Percentiles rank a stretch among this genome's conserved stretches.
Conservation (phyloP, 345 rosid genomes). For the Boechera stricta region DNA sequence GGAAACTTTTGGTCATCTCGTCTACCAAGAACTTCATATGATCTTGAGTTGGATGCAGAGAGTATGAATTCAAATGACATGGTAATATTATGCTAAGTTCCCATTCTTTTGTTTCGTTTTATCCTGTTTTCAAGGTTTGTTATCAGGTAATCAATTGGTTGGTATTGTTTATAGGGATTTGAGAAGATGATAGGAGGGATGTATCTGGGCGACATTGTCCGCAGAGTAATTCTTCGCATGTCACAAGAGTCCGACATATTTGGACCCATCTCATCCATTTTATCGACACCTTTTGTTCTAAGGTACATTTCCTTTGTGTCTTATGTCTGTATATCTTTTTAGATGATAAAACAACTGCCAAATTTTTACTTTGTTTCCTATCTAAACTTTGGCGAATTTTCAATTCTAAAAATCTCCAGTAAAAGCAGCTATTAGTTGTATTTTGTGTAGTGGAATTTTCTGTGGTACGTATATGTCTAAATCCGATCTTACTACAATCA, state of each 20-base stretch:
- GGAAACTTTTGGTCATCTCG: constrained; percentile 97
- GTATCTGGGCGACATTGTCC: constrained; percentile 92
- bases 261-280: constrained; percentile 66
- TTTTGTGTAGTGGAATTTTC: not conserved
- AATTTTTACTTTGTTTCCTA: not conserved
- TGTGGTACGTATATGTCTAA: constrained; percentile 7
- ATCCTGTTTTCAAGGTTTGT: constrained; percentile 14
- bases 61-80: constrained; percentile 91
- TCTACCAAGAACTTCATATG: constrained; percentile 90
- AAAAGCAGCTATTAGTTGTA: constrained; percentile 1
- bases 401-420: not conserved
- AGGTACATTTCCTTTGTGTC: constrained; percentile 50
- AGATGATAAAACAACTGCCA: not conserved
- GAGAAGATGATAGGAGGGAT: constrained; percentile 99
- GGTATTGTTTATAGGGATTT: constrained; percentile 68
- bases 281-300: constrained; percentile 64
- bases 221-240: constrained; percentile 87
- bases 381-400: not conserved
- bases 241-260: constrained; percentile 70
- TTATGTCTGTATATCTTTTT: not conserved
- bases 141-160: constrained; percentile 20
- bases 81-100: constrained; percentile 47
- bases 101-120: not conserved
- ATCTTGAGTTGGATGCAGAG: constrained; percentile 77
- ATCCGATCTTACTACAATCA: not conserved